A percentile compares a stretch with the other conserved stretches of the same genome.
phyloP scores from a whole-genome alignment of 495 filamentous ascomycete species.

The Staphylotrichum longicolle region DNA sequence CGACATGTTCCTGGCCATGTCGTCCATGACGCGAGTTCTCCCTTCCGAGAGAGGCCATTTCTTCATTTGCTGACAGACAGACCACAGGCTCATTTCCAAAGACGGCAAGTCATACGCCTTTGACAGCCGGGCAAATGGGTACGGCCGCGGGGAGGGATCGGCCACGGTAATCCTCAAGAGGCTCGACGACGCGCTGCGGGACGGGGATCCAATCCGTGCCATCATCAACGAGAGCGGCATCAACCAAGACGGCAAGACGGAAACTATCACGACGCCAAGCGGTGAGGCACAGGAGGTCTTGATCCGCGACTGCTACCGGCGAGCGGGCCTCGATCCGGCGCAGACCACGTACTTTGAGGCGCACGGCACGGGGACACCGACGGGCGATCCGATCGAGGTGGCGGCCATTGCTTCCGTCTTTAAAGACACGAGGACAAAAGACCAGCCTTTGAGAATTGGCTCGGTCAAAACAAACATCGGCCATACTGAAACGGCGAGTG shows the following conservation, averaged over 20 bases:
- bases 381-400: slow-evolving; percentile 58
- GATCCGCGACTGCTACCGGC: slow-evolving; percentile 49
- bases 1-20: slow-evolving; percentile 37
- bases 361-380: slow-evolving; percentile 56
- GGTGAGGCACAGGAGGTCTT: slow-evolving; percentile 50
- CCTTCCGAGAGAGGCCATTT: too few relatives aligned
- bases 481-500: slow-evolving; percentile 43
- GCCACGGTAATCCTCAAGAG: slow-evolving; percentile 57
- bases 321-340: slow-evolving; percentile 43
- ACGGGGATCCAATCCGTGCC: slow-evolving; percentile 57
- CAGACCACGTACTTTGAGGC: slow-evolving; percentile 51
- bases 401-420: slow-evolving; percentile 47
- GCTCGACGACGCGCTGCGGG: slow-evolving; percentile 53
- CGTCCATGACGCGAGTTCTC: slow-evolving; percentile 30
- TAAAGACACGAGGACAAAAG: slow-evolving; percentile 26
- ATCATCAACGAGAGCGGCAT: slow-evolving; percentile 57
- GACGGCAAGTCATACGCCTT: slow-evolving; percentile 40
- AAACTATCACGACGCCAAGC: slow-evolving; percentile 48
- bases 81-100: slow-evolving; percentile 30
- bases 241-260: slow-evolving; percentile 57
- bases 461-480: slow-evolving; percentile 47
- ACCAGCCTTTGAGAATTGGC: slow-evolving; percentile 41
- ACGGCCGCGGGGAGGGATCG: slow-evolving; percentile 59
- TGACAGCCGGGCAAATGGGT: slow-evolving; percentile 60
- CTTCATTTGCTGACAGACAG: background rate